Evolutionary conservation across 2,329 filamentous ascomycete species (phyloP).

Genomic region (Nectriaceae sp.): DNA sequence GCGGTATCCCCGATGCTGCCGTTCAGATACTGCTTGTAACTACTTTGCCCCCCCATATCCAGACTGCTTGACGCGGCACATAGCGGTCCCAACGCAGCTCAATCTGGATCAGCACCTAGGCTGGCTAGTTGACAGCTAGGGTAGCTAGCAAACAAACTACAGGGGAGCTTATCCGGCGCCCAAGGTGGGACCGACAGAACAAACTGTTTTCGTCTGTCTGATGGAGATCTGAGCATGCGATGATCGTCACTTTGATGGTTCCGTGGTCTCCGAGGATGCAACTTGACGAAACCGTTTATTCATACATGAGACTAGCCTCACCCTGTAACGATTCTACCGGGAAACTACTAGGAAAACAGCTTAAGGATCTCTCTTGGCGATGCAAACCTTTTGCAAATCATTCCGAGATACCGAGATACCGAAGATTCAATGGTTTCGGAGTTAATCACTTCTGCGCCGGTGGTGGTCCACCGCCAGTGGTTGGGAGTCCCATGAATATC

Average conservation of each 20-base stretch:
- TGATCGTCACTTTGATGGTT: not conserved
- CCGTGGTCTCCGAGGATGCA: not conserved
- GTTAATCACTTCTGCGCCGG: slow-evolving; percentile 50
- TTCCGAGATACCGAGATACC: not conserved
- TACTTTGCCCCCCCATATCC: not conserved
- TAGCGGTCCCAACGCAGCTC: too few relatives aligned
- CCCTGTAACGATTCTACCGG: too few relatives aligned
- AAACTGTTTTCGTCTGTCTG: not conserved
- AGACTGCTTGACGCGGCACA: not conserved
- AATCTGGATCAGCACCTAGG: too few relatives aligned
- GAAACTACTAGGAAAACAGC: not conserved
- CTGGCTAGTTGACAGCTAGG: too few relatives aligned
- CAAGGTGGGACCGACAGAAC: not conserved
- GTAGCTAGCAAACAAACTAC: too few relatives aligned
- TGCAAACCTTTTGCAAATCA: not conserved
- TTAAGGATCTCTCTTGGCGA: not conserved
- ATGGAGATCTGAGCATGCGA: not conserved
- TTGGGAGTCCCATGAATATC: slow-evolving; percentile 85
- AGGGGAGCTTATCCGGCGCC: too few relatives aligned
- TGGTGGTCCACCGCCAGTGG: slow-evolving; percentile 70
- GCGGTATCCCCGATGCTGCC: slow-evolving; percentile 9
- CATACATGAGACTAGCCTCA: not conserved
- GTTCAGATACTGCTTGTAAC: slow-evolving; percentile 2
- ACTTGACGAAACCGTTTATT: not conserved
- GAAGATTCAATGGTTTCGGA: not conserved